These are phyloP conservation scores for Talaromyces sp. DNA, from an alignment of 2,329 filamentous ascomycete genomes.

Conservation along the genomic window DNA sequence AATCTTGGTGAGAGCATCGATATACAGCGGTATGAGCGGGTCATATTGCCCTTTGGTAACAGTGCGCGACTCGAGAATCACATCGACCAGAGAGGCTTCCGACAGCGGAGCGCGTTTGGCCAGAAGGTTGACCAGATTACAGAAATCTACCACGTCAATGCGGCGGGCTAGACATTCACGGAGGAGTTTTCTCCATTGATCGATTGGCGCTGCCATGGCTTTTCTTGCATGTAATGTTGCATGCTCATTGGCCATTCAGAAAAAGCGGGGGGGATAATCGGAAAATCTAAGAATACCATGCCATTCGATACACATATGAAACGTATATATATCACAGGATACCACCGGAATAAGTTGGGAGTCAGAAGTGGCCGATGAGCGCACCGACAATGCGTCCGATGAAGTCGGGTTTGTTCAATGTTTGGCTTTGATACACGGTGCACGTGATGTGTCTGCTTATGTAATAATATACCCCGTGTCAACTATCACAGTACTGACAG, in stretches of 20 bases:
- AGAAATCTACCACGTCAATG: conserved; percentile 35
- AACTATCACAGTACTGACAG: background rate
- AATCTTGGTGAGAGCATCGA: conserved; percentile 33
- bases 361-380: background rate
- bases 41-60: conserved; percentile 35
- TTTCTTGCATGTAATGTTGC: background rate
- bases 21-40: conserved; percentile 38
- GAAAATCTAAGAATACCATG: background rate
- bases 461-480: background rate
- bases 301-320: background rate
- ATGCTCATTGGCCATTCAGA: conserved; percentile 5
- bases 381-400: background rate
- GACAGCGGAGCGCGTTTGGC: conserved; percentile 26
- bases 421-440: background rate
- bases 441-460: background rate
- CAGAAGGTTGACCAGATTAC: conserved; percentile 31
- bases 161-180: conserved; percentile 32
- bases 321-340: background rate
- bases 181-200: conserved; percentile 36
- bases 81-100: conserved; percentile 29
- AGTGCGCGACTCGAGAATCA: conserved; percentile 30
- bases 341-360: background rate
- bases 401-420: background rate
- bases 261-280: background rate
- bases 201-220: conserved; percentile 23